Evolutionary conservation across 2,329 filamentous ascomycete species (phyloP).

Genomic region (Akanthomyces uredinophilus): DNA sequence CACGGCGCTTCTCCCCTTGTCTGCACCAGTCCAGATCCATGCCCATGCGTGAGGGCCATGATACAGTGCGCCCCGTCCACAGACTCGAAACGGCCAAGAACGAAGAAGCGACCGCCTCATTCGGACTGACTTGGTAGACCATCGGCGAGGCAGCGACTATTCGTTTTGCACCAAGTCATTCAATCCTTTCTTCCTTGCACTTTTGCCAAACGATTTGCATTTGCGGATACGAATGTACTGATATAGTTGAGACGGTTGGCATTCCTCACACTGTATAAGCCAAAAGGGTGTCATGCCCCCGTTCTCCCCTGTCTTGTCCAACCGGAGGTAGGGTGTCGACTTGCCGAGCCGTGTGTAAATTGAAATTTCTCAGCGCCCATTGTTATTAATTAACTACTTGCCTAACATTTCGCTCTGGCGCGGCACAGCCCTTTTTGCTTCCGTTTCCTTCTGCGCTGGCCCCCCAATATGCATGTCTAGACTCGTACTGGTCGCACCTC

Average conservation of each 20-base stretch:
- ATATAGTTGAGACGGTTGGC: neutral
- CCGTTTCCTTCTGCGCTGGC: neutral
- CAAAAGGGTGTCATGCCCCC: conserved; percentile 1
- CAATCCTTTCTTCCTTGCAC: neutral
- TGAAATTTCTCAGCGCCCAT: neutral
- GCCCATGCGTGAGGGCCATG: neutral
- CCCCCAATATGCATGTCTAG: neutral
- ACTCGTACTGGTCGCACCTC: neutral
- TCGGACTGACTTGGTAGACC: neutral
- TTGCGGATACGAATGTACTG: neutral
- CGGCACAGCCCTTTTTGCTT: neutral
- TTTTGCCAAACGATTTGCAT: neutral
- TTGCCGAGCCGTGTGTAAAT: neutral
- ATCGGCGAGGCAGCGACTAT: neutral
- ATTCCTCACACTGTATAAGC: neutral
- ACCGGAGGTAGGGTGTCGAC: neutral
- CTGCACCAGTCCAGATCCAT: neutral
- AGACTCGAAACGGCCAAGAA: neutral
- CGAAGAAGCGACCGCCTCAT: neutral
- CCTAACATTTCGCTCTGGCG: neutral
- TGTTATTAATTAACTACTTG: neutral
- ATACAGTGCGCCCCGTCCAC: neutral
- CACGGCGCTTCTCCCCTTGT: neutral
- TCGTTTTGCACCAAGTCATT: neutral
- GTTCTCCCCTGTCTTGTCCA: neutral